Evolutionary conservation across 768 basidiomycete species (phyloP), one percentile per base, ranked within the genome.

Genomic region (Russula foetens): DNA sequence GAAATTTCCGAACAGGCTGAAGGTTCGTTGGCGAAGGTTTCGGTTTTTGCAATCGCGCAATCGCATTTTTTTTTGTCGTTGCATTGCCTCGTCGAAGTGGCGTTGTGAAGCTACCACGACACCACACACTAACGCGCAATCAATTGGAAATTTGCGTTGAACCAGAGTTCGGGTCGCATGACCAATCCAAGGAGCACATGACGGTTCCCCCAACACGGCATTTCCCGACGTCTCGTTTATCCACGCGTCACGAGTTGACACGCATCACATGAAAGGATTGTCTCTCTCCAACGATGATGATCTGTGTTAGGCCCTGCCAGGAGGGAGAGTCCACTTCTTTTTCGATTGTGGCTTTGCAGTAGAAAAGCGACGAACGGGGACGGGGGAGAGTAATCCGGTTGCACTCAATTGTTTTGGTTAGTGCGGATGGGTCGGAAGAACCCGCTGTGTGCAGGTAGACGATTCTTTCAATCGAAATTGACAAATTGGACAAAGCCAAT

Each of bases 131-230:
- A 31, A 26, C 21, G 43, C 31, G 12, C 31, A 2, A 7, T 7
- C 17, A 51, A 58, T 51, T 58, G n/a, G 39, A 4, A 33, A 33
- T 33, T 54, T 54, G 26, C 53, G 52, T 24, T 12, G 4, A 17
- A 29, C 28, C 26, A 11, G 26, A 3, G 47, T 48, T 9, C 9
- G 15, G 51, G 35, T 48, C 49, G 29, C 49, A 44, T 58, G 57
- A 58, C 48, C 38, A 35, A 29, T n/a, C 39, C 26, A 31, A 24
- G 47, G 47, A 29, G 24, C 56, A 58, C 56, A 58, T 58, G 56
- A 57, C 48, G 6, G 1, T 15, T 0, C 6, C 1, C 12, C 26
- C 1, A 24, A 2, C 24, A 23, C 57, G 57, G 57, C 41, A 31
- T n/a, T 43, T 44, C 7, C 57, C 57, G 56, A 28, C 39, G 23